Conservation (phyloP, 257 asterid genomes). For the Ophiorrhiza pumila region DNA sequence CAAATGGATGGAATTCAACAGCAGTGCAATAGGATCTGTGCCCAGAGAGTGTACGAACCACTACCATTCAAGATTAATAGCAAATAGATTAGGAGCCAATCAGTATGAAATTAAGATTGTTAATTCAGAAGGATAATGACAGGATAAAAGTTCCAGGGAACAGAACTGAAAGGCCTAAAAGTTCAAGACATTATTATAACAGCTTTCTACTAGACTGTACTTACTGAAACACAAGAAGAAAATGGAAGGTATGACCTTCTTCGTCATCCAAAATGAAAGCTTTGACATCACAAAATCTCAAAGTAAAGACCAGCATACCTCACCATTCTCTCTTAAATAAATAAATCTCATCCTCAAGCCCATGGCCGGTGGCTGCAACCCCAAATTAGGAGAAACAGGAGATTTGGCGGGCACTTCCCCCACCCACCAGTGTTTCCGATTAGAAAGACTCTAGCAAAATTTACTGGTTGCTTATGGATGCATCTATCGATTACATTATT, state of each 20-base stretch:
- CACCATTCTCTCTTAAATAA: not conserved
- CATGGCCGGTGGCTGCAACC: not conserved
- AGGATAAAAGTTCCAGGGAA: not conserved
- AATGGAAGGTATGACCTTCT: not conserved
- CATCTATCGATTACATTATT: not conserved
- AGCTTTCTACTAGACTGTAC: not conserved
- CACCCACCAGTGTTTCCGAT: not conserved
- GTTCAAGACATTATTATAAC: not conserved
- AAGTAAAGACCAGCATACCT: not conserved
- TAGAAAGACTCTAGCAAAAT: not conserved
- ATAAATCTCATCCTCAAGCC: not conserved
- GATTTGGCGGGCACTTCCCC: not conserved
- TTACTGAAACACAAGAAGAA: not conserved
- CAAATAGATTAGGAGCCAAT: constrained; percentile 32
- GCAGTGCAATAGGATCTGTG: constrained; percentile 99
- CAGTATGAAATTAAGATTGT: not conserved
- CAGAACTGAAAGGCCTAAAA: not conserved
- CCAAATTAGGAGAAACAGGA: not conserved
- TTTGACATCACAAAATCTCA: not conserved
- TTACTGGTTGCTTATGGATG: not conserved
- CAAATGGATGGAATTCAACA: constrained; percentile 94
- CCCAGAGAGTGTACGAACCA: constrained; percentile 95
- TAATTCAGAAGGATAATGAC: not conserved
- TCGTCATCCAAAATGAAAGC: not conserved
- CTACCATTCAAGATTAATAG: constrained; percentile 60